Base-by-base conservation (phyloP, 129 eudicot genomes). In the Pittosporum tobira region DNA sequence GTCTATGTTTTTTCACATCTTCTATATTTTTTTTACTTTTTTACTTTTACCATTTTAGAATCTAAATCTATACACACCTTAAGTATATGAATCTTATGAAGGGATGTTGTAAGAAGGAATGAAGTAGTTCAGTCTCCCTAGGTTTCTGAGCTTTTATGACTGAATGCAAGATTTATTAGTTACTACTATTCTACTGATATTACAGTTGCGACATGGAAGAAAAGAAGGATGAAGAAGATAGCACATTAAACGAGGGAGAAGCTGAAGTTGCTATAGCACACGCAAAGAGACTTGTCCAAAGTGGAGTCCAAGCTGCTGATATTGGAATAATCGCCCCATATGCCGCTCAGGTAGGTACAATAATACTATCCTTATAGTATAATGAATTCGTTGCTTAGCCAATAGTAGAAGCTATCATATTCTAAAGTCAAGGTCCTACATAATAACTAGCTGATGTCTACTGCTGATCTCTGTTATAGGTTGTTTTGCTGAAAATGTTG, bases 201-300 rank as follows among this genome's bases (percentile, higher is more conserved):
- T 63, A 48, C 59, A 91, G 99, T 11, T 91, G 96, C 73, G 96
- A 91, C 57, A 83, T 91, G 99, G 99, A 91, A 62, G 99, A 91
- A 74, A 91, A 91, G 71, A 91, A 87, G 72, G 99, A 91, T 71
- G 99, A 83, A 71, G 99, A 91, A 81, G 99, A 87, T 57, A 91
- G 99, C 77, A 91, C 96, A 10, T 48, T 91, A 54, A 91, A 91
- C 48, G 99, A 91, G 64, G 99, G 99, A 46, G 99, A 91, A 81
- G 96, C 99, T 64, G 85, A 80, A 51, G 94, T 91, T 65, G 88
- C 99, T 50, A 79, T 91, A 22, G 83, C 94, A 65, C 99, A 91
- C 74, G 94, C 99, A 7, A 87, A 64, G 84, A 78, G 96, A 74
- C 91, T 91, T 26, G 73, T 81, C 69, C 76, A 76, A 24, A 84